Evolutionary conservation across 2,329 filamentous ascomycete genomes (phyloP), one percentile per base, ranked within the genome.

Genomic region (Talaromyces amestolkiae): DNA sequence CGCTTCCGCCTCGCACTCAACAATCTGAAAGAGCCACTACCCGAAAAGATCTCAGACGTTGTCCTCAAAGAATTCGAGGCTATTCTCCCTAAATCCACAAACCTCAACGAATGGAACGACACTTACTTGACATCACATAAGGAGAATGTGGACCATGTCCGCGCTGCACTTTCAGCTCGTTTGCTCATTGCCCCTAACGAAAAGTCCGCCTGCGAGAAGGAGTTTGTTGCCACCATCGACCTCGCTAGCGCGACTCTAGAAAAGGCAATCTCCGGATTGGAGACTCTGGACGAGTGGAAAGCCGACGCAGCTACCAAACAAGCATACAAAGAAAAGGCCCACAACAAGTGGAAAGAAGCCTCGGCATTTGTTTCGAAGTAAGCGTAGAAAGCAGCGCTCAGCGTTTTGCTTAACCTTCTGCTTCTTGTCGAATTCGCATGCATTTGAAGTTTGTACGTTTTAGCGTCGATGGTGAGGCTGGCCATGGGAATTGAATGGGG

Each of bases 41-140:
- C 87, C 0, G 77, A 86, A 24, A 86, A 91, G 77, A 85, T 90
- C 22, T 82, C 85, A 59, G 86, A 92, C 69, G 86, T 92, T 56
- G 80, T 97, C 70, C 87, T 89, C 67, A 79, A 86, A 2, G 87
- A 89, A 69, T 91, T 93, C 70, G 86, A 85, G 41, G 80, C 83
- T 9, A 78, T 89, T 27, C 82, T 88, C 7, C 79, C 85, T 10
- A 84, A 85, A 35, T 78, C 80, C 43, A 77, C 82, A 22, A 84
- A 89, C 60, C 82, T 91, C 51, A 80, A 83, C 58, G 81, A 86
- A 69, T 86, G 84, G 79, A 94, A 93, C 76, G 81, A 88, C 45
- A 84, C 86, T 24, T 94, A 88, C 76, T 77, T 88, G 19, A 75
- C 83, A 49, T 82, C 85, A 69, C 84, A 94, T 79, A 85, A 86